A percentile compares a stretch with the other conserved stretches of the same genome.
phyloP scores from a whole-genome alignment of 1,284 basidiomycete genomes.

The Garcileccinum viscosum region DNA sequence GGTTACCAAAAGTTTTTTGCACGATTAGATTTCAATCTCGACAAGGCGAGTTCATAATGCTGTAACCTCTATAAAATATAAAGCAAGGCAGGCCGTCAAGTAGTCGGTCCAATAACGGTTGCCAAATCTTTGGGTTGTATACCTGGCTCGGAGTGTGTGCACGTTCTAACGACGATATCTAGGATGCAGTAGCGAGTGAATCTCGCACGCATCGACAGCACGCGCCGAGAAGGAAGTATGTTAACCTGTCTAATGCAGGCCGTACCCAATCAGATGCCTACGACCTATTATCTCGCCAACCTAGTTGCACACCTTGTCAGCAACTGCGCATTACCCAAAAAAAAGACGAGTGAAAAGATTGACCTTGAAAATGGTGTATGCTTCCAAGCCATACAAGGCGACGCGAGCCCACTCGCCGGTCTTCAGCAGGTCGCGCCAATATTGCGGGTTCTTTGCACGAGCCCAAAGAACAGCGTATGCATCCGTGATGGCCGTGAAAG shows the following conservation, averaged over 20 bases:
- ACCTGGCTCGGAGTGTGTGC: background rate
- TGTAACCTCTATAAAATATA: background rate
- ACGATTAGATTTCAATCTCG: background rate
- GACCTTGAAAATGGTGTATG: conserved; percentile 87
- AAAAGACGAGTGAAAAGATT: conserved; percentile 27
- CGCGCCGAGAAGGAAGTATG: background rate
- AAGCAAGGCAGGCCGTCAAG: background rate
- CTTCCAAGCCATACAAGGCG: conserved; percentile 87
- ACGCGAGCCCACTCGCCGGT: conserved; percentile 83
- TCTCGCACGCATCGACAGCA: background rate
- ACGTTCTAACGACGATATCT: conserved; percentile 21
- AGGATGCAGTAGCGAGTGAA: conserved; percentile 5
- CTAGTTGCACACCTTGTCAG: conserved; percentile 41
- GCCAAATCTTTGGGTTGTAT: background rate
- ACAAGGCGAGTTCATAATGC: background rate
- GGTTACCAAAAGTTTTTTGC: background rate
- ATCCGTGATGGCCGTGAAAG: conserved; percentile 63
- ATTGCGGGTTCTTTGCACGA: conserved; percentile 68
- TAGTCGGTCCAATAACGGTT: background rate
- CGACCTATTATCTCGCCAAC: conserved; percentile 92
- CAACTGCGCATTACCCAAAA: conserved; percentile 35
- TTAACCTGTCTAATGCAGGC: conserved; percentile 59
- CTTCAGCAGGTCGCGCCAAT: conserved; percentile 72
- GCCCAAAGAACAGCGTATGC: conserved; percentile 81
- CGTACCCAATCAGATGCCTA: conserved; percentile 86